Percentiles rank a stretch among this genome's conserved stretches.
These are phyloP conservation scores for Priceomyces carsonii DNA, from an alignment of 805 yeast species.

Conservation along the genomic window DNA sequence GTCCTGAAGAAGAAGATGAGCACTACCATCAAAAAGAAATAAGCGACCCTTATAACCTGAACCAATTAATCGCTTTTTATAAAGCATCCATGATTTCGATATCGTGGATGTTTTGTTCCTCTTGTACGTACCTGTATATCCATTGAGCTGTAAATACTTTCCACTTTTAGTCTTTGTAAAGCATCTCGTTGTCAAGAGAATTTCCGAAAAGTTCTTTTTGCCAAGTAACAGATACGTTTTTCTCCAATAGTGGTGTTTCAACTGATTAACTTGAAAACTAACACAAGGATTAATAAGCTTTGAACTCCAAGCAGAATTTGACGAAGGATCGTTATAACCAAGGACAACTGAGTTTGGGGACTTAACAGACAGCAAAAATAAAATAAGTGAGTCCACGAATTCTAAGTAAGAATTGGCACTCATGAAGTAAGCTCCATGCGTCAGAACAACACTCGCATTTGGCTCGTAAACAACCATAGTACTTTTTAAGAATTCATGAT, in stretches of 20 bases:
- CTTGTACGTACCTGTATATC: conserved; percentile 12
- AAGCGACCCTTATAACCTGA: too few species aligned
- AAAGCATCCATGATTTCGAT: conserved; percentile 21
- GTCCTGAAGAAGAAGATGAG: conserved; percentile 2
- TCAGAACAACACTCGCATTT: background rate
- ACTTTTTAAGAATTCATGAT: conserved; percentile 2
- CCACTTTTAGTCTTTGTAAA: conserved; percentile 15
- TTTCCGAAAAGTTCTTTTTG: conserved; percentile 31
- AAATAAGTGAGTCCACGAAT: conserved; percentile 43
- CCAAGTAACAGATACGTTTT: conserved; percentile 42
- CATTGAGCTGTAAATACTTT: conserved; percentile 25
- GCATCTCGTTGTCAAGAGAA: conserved; percentile 40
- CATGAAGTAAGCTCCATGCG: conserved; percentile 11
- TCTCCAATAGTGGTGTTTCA: conserved; percentile 50
- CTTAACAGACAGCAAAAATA: conserved; percentile 25
- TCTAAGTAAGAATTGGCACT: conserved; percentile 22
- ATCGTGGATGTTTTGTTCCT: conserved; percentile 4
- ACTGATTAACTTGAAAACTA: conserved; percentile 31
- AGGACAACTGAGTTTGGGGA: conserved; percentile 37
- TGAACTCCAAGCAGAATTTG: conserved; percentile 28
- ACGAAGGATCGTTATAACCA: conserved; percentile 45
- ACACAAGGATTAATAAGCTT: conserved; percentile 30
- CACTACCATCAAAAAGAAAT: background rate
- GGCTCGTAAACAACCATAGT: conserved; percentile 2
- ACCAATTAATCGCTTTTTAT: conserved; percentile 13